Percentiles rank a stretch among this genome's conserved stretches.
phyloP scores from a whole-genome alignment of 1,139 yeast genomes.

The Saccharomyces hybrid region DNA sequence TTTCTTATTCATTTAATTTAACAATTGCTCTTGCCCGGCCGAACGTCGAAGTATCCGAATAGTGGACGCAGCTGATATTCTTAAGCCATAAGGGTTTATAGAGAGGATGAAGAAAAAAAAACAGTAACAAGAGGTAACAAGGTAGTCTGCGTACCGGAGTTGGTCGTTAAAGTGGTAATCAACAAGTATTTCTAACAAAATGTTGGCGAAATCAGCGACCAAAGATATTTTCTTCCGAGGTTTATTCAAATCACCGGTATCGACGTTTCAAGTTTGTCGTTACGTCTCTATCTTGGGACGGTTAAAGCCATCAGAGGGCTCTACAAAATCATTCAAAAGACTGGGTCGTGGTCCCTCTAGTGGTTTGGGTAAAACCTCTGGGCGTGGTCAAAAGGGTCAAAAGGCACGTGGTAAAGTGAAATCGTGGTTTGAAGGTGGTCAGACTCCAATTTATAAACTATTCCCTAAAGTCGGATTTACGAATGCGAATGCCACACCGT shows the following conservation, averaged over 20 bases:
- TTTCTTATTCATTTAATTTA: no score
- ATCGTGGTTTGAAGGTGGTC: conserved; percentile 98
- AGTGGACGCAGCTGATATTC: no score
- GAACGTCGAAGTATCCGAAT: no score
- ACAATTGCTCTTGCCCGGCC: no score
- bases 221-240: neutral
- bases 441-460: conserved; percentile 81
- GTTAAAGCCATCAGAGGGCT: conserved; percentile 33
- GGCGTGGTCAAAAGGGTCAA: conserved; percentile 98
- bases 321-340: conserved; percentile 47
- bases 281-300: conserved; percentile 30
- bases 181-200: neutral
- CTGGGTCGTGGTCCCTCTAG: conserved; percentile 97
- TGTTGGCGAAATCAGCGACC: neutral
- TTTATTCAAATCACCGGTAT: neutral
- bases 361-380: conserved; percentile 87
- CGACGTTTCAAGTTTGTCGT: conserved; percentile 14
- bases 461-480: conserved; percentile 90
- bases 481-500: conserved; percentile 44
- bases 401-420: conserved; percentile 90
- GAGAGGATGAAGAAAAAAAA: no score
- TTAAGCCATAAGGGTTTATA: no score
- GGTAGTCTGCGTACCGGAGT: no score
- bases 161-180: no score
- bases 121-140: no score